Conservation (phyloP, 441 rosid genomes). For the Eutrema salsugineum region DNA sequence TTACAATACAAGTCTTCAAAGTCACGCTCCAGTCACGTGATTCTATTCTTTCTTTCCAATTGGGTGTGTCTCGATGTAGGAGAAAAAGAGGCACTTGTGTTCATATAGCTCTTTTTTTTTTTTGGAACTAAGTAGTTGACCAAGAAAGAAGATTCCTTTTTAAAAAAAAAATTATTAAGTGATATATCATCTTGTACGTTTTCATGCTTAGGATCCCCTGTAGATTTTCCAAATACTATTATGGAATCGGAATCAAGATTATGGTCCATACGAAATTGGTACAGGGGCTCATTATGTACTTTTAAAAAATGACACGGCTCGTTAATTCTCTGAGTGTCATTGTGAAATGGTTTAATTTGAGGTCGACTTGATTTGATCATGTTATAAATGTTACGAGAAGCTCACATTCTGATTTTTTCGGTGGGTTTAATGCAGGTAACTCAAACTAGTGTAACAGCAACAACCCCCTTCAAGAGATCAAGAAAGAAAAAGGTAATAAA, state of each 20-base stretch:
- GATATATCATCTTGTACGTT: no score
- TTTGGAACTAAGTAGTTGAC: conserved; percentile 20
- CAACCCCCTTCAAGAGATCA: conserved; percentile 49
- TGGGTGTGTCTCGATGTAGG: conserved; percentile 18
- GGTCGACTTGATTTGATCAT: not conserved
- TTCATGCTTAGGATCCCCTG: no score
- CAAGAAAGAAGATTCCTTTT: not conserved
- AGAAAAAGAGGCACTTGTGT: conserved; percentile 14
- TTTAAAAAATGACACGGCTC: not conserved
- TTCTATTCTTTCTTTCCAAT: conserved; percentile 20
- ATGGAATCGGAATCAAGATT: not conserved
- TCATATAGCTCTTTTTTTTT: conserved; percentile 16
- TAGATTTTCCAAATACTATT: not conserved
- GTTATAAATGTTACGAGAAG: not conserved
- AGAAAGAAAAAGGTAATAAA: conserved; percentile 67
- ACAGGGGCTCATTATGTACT: not conserved
- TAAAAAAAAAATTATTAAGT: no score
- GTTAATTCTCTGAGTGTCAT: not conserved
- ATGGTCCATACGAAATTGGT: not conserved
- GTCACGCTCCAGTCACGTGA: conserved; percentile 35
- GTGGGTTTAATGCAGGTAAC: conserved; percentile 37
- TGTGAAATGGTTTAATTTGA: not conserved
- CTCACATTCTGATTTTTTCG: not conserved
- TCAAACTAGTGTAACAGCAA: conserved; percentile 30
- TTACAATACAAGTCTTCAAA: conserved; percentile 9